Evolutionary conservation across 192 early-diverging fungal genomes (phyloP).

Genomic region (Backusella circina): DNA sequence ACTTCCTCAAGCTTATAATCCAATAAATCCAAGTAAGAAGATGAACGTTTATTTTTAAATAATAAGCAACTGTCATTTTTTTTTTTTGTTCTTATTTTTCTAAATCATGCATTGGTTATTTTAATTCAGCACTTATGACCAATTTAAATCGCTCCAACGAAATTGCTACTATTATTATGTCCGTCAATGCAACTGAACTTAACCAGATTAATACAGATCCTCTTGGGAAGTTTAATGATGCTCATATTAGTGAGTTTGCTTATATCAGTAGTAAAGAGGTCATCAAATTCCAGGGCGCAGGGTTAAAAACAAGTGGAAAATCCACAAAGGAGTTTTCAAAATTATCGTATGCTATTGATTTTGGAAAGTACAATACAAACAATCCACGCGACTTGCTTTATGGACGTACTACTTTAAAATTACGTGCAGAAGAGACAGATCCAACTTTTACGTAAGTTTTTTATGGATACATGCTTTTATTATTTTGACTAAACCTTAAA

Average conservation of each 20-base stretch:
- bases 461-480: neutral
- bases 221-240: slow-evolving; percentile 16
- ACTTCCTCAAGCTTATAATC: slow-evolving; percentile 44
- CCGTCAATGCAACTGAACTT: slow-evolving; percentile 27
- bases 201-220: slow-evolving; percentile 30
- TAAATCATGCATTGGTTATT: neutral
- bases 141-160: slow-evolving; percentile 38
- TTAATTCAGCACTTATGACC: slow-evolving; percentile 21
- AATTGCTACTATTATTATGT: slow-evolving; percentile 43
- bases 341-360: slow-evolving; percentile 41
- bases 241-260: slow-evolving; percentile 24
- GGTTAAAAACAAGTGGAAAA: slow-evolving; percentile 42
- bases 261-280: slow-evolving; percentile 40
- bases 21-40: slow-evolving; percentile 39
- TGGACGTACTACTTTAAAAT: slow-evolving; percentile 41
- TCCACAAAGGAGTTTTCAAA: slow-evolving; percentile 47
- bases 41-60: neutral
- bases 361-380: slow-evolving; percentile 34
- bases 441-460: slow-evolving; percentile 30
- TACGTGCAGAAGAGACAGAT: slow-evolving; percentile 45
- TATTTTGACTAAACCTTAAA: neutral
- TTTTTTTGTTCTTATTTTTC: neutral
- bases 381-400: slow-evolving; percentile 6
- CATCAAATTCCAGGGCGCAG: slow-evolving; percentile 33
- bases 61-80: neutral